phyloP scores from a whole-genome alignment of 352 stramenopile genomes.

The Pythium pyrilobum region DNA sequence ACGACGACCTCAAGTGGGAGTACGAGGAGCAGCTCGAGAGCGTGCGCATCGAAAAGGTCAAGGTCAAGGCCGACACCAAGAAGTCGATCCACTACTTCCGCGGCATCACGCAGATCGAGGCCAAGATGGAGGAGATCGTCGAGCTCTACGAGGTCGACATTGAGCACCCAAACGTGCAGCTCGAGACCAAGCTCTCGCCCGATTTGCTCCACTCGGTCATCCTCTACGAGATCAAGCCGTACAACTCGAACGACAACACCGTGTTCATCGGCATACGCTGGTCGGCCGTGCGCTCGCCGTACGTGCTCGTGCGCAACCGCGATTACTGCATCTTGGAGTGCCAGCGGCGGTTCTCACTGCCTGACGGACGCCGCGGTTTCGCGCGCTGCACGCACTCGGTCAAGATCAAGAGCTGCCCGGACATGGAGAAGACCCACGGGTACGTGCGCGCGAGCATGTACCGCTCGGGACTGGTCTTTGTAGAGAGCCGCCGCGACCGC shows the following conservation, averaged over 20 bases:
- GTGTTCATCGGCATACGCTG: conserved; percentile 77
- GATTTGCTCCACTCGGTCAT: conserved; percentile 76
- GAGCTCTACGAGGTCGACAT: conserved; percentile 73
- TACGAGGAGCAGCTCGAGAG: conserved; percentile 65
- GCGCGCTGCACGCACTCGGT: conserved; percentile 76
- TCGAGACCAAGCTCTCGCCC: conserved; percentile 67
- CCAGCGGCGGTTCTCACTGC: conserved; percentile 57
- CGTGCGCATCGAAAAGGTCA: conserved; percentile 73
- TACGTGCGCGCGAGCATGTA: conserved; percentile 83
- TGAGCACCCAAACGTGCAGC: conserved; percentile 62
- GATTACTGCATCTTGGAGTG: conserved; percentile 80
- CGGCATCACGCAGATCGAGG: conserved; percentile 62
- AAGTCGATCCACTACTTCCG: conserved; percentile 71
- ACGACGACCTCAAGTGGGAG: conserved; percentile 62
- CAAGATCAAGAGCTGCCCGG: conserved; percentile 79
- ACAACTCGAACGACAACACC: conserved; percentile 39
- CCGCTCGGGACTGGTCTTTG: conserved; percentile 71
- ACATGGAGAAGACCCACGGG: conserved; percentile 75
- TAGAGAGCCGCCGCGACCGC: conserved; percentile 67
- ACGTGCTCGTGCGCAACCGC: conserved; percentile 67
- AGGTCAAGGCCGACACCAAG: conserved; percentile 50
- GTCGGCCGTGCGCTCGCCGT: conserved; percentile 63
- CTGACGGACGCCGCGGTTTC: conserved; percentile 55
- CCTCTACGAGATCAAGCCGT: conserved; percentile 70
- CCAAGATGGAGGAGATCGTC: conserved; percentile 60